Conservation (phyloP, 108 stramenopile genomes). For the Skeletonema costatum region DNA sequence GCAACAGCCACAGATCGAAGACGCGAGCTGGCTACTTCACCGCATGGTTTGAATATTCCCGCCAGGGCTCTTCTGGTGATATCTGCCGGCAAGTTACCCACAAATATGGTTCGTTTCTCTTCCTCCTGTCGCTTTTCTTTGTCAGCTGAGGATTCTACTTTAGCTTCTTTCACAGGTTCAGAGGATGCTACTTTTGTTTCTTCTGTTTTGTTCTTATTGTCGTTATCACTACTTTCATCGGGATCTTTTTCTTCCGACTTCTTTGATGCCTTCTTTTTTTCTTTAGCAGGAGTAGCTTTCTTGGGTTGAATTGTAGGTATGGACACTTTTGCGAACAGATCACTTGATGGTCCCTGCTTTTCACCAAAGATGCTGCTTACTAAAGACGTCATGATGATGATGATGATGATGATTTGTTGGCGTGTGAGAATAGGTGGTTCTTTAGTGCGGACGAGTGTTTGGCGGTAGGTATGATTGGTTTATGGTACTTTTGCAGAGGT, state of each 20-base stretch:
- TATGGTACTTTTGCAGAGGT: too few relatives aligned
- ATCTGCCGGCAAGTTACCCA: conserved; percentile 74
- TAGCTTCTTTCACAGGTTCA: not conserved
- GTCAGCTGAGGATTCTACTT: conserved; percentile 3
- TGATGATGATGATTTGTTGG: not conserved
- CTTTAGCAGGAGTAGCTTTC: not conserved
- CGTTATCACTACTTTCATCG: not conserved
- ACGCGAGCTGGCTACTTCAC: conserved; percentile 55
- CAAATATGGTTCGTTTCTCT: conserved; percentile 77
- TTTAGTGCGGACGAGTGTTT: too few relatives aligned
- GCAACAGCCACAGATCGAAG: conserved; percentile 71
- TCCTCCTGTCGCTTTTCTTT: conserved; percentile 27
- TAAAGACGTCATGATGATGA: conserved; percentile 12
- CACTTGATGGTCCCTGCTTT: not conserved
- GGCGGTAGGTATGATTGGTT: too few relatives aligned
- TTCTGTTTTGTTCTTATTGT: not conserved
- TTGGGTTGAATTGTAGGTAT: conserved; percentile 2
- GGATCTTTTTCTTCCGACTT: not conserved
- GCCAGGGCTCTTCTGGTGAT: conserved; percentile 66
- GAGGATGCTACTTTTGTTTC: not conserved
- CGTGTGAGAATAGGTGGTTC: too few relatives aligned
- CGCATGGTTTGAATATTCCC: conserved; percentile 63
- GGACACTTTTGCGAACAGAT: not conserved
- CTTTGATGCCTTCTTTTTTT: not conserved
- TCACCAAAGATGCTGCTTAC: conserved; percentile 33